These are phyloP conservation scores for Larix kaempferi DNA, from an alignment of 75 land plant species.

Conservation along the genomic window DNA sequence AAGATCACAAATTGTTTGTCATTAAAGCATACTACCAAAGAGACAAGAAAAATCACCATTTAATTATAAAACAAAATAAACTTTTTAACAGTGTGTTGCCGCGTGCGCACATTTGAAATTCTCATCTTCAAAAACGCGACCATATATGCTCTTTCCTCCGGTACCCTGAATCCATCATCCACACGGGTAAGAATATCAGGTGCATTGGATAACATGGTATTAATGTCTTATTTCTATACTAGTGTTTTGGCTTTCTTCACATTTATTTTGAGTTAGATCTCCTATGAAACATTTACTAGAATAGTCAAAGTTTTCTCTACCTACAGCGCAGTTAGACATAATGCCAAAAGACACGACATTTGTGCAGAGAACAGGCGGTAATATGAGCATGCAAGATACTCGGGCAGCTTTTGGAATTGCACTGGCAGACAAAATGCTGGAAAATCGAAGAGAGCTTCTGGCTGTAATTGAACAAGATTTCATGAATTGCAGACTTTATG, in stretches of 20 bases:
- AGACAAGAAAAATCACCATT: neutral
- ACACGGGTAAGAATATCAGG: neutral
- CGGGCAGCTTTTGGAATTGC: no score
- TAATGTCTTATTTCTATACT: neutral
- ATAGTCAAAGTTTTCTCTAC: neutral
- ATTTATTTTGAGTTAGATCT: neutral
- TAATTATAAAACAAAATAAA: neutral
- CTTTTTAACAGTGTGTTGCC: neutral
- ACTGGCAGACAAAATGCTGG: no score
- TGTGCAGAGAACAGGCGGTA: no score
- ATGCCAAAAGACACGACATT: neutral
- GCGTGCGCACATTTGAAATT: slow-evolving; percentile 60
- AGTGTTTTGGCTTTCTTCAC: neutral
- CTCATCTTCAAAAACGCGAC: slow-evolving; percentile 72
- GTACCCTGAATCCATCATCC: slow-evolving; percentile 60
- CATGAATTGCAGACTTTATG: no score
- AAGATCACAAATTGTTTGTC: neutral
- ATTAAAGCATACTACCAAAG: neutral
- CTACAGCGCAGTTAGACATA: neutral
- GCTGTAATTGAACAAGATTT: no score
- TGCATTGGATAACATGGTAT: neutral
- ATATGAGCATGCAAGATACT: no score
- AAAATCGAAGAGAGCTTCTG: no score
- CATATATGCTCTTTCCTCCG: slow-evolving; percentile 86
- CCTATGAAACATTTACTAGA: neutral